Base-by-base conservation (phyloP, 2,329 filamentous ascomycete genomes). In the Apiospora koreana region DNA sequence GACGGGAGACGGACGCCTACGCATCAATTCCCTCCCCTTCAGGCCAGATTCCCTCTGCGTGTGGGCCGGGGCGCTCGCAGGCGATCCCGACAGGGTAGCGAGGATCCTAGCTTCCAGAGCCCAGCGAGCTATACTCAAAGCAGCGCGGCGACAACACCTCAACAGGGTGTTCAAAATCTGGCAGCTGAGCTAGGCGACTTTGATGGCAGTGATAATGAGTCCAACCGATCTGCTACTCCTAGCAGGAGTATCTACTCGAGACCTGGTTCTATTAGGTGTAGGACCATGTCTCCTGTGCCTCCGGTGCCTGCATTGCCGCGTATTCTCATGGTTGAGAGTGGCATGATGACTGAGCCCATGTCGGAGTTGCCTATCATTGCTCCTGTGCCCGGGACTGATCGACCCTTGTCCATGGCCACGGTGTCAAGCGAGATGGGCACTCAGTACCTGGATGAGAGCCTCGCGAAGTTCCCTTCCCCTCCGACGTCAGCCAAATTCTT, bases 181-280 rank as follows among this genome's bases (percentile, higher is more conserved):
- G 97, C 96, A 79, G 94, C 94, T 50, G 96, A 99, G 81, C 87
- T 99, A 54, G 94, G 93, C 68, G 93, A 94, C 74, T 84, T 98
- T 58, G 92, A 89, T 72, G 89, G 90, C 73, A 92, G 92, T 74
- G 93, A 94, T 72, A 93, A 94, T 71, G 91, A 92, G 72, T 91
- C 92, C 69, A 84, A 81, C 71, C 77, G 82, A 38, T 85, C 84
- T 23, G 86, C 83, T 35, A 91, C 88, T 41, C 89, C 89, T 35
- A 87, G 85, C 73, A 84, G 84, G 46, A 84, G 84, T 71, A 76
- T 81, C 28, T 84, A 84, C 23, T 75, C 81, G 58, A 88, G 86
- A 7, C 86, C 87, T 28, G 84, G 80, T 35, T 88, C 87, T 14
- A 78, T 81, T 65, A 78, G 83, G 54, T 82, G 81, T 48, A 80